Percentiles rank a stretch among this genome's conserved stretches.
These are phyloP conservation scores for Coprinopsis strossmayeri DNA, from an alignment of 768 basidiomycete genomes.

Conservation along the genomic window DNA sequence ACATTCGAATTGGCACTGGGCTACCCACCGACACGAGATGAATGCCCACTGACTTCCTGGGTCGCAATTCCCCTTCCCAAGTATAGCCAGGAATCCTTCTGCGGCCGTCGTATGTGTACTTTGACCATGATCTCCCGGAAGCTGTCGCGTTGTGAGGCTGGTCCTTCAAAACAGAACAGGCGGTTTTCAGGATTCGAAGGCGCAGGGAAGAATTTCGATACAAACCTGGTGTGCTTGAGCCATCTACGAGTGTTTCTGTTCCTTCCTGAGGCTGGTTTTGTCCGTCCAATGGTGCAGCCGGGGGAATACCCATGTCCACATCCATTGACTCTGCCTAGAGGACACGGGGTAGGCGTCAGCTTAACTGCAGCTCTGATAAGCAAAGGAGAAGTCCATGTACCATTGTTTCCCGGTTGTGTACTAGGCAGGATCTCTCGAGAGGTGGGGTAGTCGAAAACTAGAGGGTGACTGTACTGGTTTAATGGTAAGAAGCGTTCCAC, in stretches of 20 bases:
- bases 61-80: slow-evolving; percentile 72
- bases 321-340: slow-evolving; percentile 11
- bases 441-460: background rate
- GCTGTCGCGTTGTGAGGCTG: slow-evolving; percentile 36
- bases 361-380: too few relatives aligned
- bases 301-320: slow-evolving; percentile 7
- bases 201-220: background rate
- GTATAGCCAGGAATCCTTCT: slow-evolving; percentile 76
- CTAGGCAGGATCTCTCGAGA: background rate
- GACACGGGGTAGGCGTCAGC: slow-evolving; percentile 6
- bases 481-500: slow-evolving; percentile 8
- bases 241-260: background rate
- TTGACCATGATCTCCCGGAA: slow-evolving; percentile 80
- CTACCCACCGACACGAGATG: slow-evolving; percentile 71
- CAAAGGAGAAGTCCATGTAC: background rate
- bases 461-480: background rate
- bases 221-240: background rate
- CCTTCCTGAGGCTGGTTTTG: background rate
- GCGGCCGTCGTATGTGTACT: slow-evolving; percentile 75
- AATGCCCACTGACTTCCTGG: slow-evolving; percentile 69
- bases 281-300: background rate
- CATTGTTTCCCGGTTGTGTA: background rate
- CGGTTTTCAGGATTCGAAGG: background rate
- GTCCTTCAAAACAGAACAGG: background rate
- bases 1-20: background rate